Conservation (phyloP, 2,329 filamentous ascomycete genomes). For the Xylaria sp. region DNA sequence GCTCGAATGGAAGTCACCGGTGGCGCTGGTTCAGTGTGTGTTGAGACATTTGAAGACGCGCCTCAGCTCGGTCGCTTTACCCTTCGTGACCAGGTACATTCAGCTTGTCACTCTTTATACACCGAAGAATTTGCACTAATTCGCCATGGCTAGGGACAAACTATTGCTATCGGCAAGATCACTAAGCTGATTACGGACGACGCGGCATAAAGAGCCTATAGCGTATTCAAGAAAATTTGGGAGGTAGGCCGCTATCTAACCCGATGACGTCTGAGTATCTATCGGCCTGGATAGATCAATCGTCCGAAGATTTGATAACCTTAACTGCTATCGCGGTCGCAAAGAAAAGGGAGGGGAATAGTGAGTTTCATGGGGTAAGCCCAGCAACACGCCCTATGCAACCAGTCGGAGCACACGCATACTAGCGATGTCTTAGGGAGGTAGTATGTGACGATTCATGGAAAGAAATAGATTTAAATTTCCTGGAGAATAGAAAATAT, state of each 20-base stretch:
- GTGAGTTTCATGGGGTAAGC: background rate
- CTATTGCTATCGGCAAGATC: constrained; percentile 99
- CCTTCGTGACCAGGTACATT: constrained; percentile 78
- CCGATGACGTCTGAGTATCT: background rate
- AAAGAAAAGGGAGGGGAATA: background rate
- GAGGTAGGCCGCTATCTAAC: background rate
- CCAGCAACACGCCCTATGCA: background rate
- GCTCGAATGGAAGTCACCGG: constrained; percentile 87
- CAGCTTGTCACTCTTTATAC: constrained; percentile 2
- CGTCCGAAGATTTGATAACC: background rate
- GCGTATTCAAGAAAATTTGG: background rate
- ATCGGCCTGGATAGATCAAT: background rate
- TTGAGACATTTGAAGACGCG: constrained; percentile 95
- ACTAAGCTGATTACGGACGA: constrained; percentile 74
- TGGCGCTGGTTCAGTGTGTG: constrained; percentile 81
- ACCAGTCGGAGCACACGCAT: background rate
- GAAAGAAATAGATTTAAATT: background rate
- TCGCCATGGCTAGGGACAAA: constrained; percentile 75
- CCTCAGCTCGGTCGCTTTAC: constrained; percentile 92
- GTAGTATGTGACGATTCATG: background rate
- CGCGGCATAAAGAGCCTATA: constrained; percentile 28
- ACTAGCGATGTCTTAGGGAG: background rate
- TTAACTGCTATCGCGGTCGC: background rate
- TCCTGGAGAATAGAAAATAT: background rate
- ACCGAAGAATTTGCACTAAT: constrained; percentile 36